Conservation (phyloP, 352 stramenopile genomes). For the Phytopythium oedochilum region DNA sequence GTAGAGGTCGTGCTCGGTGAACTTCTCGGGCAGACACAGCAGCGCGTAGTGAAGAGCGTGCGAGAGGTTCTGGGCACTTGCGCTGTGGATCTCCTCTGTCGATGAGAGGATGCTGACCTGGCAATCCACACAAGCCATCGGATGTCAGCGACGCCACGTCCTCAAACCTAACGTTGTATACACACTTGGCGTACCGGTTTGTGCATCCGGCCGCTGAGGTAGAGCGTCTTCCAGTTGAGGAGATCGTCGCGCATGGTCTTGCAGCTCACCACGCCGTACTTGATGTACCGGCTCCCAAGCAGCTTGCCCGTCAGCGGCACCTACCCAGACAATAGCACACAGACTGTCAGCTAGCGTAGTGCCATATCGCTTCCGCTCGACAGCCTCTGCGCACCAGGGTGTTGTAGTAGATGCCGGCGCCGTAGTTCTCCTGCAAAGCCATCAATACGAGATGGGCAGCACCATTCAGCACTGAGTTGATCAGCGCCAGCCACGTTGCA, state of each 20-base stretch:
- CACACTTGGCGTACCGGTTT: constrained; percentile 55
- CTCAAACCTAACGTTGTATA: neutral
- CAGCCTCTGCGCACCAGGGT: constrained; percentile 35
- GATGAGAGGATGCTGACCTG: constrained; percentile 60
- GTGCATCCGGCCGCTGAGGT: constrained; percentile 84
- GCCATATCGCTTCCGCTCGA: no score
- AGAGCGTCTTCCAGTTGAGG: constrained; percentile 76
- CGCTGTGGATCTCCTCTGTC: constrained; percentile 38
- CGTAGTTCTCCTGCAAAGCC: constrained; percentile 51
- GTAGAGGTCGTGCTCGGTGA: constrained; percentile 78
- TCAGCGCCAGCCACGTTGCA: neutral
- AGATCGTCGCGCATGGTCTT: constrained; percentile 79
- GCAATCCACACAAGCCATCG: neutral
- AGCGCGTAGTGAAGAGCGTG: constrained; percentile 77
- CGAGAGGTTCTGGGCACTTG: constrained; percentile 54
- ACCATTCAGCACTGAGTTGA: no score
- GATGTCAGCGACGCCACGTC: neutral
- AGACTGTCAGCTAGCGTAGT: neutral
- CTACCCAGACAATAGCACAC: constrained; percentile 9
- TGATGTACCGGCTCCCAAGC: constrained; percentile 72
- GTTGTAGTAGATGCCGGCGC: constrained; percentile 84
- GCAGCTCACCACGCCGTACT: constrained; percentile 87
- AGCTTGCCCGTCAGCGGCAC: constrained; percentile 50
- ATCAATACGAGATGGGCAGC: neutral
- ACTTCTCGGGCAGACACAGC: constrained; percentile 72